Evolutionary conservation across 768 basidiomycete genomes (phyloP), one percentile per base, ranked within the genome.

Genomic region (Tylopilus vinaceipallidus): DNA sequence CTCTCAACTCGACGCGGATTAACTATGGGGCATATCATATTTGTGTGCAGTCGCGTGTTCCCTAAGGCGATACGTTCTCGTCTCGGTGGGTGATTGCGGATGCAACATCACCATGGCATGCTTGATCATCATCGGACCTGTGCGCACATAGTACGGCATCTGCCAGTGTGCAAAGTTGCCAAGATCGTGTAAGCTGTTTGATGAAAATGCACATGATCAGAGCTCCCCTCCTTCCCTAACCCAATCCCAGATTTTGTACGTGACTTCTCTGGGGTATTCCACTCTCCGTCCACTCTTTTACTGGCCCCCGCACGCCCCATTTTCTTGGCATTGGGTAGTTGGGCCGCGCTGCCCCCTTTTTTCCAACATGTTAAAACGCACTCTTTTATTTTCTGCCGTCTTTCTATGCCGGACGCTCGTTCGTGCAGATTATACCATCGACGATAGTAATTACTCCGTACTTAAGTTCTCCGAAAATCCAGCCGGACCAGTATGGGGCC

Each of bases 401-500:
- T 34, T 32, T 36, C 27, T 56, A 33, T 50, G 22, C 22, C 37
- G 13, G n/a, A 10, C 33, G 10, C 26, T 58, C n/a, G 49, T 55
- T 37, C 33, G 23, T 23, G 60, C 63, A 16, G 62, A 64, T 24
- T 65, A 65, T 46, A 58, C 53, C 17, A 63, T 66, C 41, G 61
- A 65, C 23, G 62, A 65, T 27, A 57, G 59, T 44, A 34, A 66
- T n/a, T 61, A 61, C 42, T 61, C 64, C 12, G 3, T 19, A 13
- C 64, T 59, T 42, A 54, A 53, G 27, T 64, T 53, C 46, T 65
- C 64, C 7, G 57, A 61, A 38, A 66, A 66, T n/a, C 62, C 64
- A 12, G 19, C 45, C 32, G 64, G 64, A 6, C 57, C 64, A 0
- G 59, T 57, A 47, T 65, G 64, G 64, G 61, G 57, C 13, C 55